phyloP scores from a whole-genome alignment of 352 stramenopile species.

The Phytophthora fragariae region DNA sequence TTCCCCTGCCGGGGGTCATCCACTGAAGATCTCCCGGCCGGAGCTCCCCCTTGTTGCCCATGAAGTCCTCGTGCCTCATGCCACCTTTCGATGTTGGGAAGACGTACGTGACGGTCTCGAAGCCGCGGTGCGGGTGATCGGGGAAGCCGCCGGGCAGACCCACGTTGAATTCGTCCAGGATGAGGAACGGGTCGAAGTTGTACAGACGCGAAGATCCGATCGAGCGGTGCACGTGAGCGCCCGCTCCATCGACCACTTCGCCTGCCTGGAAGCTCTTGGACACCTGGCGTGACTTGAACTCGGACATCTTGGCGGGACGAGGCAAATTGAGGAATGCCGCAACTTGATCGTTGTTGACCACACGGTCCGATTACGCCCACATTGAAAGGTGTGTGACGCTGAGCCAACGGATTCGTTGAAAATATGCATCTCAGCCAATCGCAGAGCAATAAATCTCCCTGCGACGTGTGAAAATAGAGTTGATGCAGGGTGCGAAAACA shows the following conservation, averaged over 20 bases:
- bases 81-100: conserved; percentile 69
- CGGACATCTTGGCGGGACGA: too few relatives aligned
- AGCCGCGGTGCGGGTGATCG: conserved; percentile 90
- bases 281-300: neutral
- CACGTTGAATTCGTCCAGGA: conserved; percentile 55
- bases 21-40: conserved; percentile 54
- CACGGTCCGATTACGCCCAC: neutral
- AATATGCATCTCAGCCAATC: neutral
- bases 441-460: neutral
- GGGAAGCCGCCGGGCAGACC: conserved; percentile 80
- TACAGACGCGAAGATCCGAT: conserved; percentile 48
- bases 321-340: too few relatives aligned
- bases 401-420: neutral
- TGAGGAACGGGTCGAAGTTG: conserved; percentile 55
- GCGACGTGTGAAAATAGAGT: too few relatives aligned
- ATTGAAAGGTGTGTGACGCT: neutral
- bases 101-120: conserved; percentile 93
- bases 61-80: conserved; percentile 90
- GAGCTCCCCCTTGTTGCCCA: conserved; percentile 54
- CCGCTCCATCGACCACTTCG: conserved; percentile 18
- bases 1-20: conserved; percentile 56
- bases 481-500: too few relatives aligned
- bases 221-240: conserved; percentile 54
- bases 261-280: neutral
- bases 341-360: neutral